phyloP scores from a whole-genome alignment of 2,329 filamentous ascomycete species.

The Pseudogymnoascus sp. region DNA sequence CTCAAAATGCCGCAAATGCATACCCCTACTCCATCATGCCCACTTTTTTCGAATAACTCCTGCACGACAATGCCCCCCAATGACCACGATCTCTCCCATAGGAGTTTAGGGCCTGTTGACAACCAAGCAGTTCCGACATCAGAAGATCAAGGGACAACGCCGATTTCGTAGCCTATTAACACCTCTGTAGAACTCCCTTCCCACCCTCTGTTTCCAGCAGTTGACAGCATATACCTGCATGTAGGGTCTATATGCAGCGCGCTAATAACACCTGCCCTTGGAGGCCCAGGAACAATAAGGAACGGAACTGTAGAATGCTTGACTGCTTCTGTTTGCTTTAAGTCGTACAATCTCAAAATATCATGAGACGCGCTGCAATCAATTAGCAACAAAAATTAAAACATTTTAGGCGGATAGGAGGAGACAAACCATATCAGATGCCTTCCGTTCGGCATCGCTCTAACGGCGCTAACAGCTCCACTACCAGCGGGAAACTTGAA shows the following conservation, averaged over 20 bases:
- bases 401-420: neutral
- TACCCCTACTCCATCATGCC: neutral
- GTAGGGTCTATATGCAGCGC: constrained; percentile 81
- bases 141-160: constrained; percentile 9
- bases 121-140: neutral
- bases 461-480: constrained; percentile 79
- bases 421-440: constrained; percentile 72
- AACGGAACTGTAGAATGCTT: constrained; percentile 83
- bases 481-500: constrained; percentile 87
- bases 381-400: constrained; percentile 8
- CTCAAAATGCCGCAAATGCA: neutral
- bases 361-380: constrained; percentile 76
- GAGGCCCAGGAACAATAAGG: constrained; percentile 85
- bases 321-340: constrained; percentile 53
- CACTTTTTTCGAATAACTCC: neutral
- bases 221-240: constrained; percentile 83
- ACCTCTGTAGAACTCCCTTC: constrained; percentile 87
- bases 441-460: constrained; percentile 84
- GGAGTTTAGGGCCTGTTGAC: neutral
- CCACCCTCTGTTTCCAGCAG: constrained; percentile 89
- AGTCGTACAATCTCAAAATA: constrained; percentile 86
- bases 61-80: neutral
- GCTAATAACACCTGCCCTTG: constrained; percentile 76
- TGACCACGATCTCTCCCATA: neutral
- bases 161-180: constrained; percentile 87